Evolutionary conservation across 768 basidiomycete species (phyloP), one percentile per base, ranked within the genome.

Genomic region (Suillus spraguei): DNA sequence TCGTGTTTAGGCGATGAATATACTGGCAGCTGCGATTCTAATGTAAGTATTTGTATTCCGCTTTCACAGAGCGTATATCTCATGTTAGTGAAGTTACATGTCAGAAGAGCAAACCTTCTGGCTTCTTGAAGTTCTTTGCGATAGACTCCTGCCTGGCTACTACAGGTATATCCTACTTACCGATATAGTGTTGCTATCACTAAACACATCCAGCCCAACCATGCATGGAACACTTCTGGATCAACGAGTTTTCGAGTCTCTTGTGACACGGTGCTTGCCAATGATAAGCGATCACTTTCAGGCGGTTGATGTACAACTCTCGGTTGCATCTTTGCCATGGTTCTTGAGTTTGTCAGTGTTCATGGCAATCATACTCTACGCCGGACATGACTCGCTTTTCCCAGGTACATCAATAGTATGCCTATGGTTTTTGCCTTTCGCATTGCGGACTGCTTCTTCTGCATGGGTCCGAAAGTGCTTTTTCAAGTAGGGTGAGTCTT

Each of bases 221-320:
- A 99, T 99, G 97, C 95, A 98, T 69, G 97, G 97, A 16, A 99
- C 97, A 0, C 84, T 99, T 13, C 87, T 99, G n/a, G 97, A 99
- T 73, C 97, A 99, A 74, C 86, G 95, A 22, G 97, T 99, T 0
- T 99, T 99, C 65, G 97, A 99, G 73, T 88, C 95, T 7, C 83
- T 99, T 38, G 96, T 99, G 8, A 84, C 90, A 61, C 86, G 88
- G 60, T 93, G 92, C 78, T 81, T 98, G 44, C 95, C 95, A 4
- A 91, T 97, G 70, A 93, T 99, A 67, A 90, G 96, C 68, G 94
- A 97, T 35, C 93, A 99, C 74, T 97, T 98, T 78, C 83, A 85
- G 67, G 80, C 75, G 17, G 94, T 97, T 39, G 97, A 99, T 70
- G 96, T 99, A 8, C 97, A 99, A 69, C 85, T 99, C 17, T 97